Percentiles rank a stretch among this genome's conserved stretches.
phyloP scores from a whole-genome alignment of 1,284 basidiomycete genomes.

The Xerocomus cyaneibrunnescens region DNA sequence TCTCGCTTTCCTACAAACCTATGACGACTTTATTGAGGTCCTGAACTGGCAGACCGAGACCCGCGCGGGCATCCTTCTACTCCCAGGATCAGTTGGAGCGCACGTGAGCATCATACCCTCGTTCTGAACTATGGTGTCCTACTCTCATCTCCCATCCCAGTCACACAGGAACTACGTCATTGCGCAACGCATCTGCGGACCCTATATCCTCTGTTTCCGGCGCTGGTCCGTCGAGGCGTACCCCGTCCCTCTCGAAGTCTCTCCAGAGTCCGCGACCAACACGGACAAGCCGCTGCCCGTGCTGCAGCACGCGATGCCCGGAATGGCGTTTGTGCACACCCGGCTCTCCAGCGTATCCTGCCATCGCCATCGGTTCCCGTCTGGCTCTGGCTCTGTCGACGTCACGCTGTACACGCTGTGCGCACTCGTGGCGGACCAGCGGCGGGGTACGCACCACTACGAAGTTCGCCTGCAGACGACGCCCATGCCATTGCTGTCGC shows the following conservation, averaged over 20 bases:
- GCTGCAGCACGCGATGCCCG: conserved; percentile 27
- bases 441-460: conserved; percentile 48
- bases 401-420: conserved; percentile 27
- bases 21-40: conserved; percentile 6
- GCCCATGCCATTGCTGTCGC: conserved; percentile 23
- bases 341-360: conserved; percentile 37
- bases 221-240: conserved; percentile 49
- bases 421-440: conserved; percentile 47
- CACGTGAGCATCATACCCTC: conserved; percentile 9
- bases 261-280: background rate
- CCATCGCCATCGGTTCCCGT: background rate
- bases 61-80: conserved; percentile 5
- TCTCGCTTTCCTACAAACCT: conserved; percentile 6
- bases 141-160: conserved; percentile 29
- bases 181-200: conserved; percentile 41
- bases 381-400: too few relatives aligned
- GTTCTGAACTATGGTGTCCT: background rate
- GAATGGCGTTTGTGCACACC: conserved; percentile 39
- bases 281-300: conserved; percentile 13
- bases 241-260: conserved; percentile 22
- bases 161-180: conserved; percentile 41
- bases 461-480: conserved; percentile 30
- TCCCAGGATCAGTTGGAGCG: background rate
- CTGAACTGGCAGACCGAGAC: conserved; percentile 20
- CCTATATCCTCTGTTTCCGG: conserved; percentile 49